These are phyloP conservation scores for Rhododendron mucronatum DNA, from an alignment of 148 eudicot genomes.

Conservation along the genomic window DNA sequence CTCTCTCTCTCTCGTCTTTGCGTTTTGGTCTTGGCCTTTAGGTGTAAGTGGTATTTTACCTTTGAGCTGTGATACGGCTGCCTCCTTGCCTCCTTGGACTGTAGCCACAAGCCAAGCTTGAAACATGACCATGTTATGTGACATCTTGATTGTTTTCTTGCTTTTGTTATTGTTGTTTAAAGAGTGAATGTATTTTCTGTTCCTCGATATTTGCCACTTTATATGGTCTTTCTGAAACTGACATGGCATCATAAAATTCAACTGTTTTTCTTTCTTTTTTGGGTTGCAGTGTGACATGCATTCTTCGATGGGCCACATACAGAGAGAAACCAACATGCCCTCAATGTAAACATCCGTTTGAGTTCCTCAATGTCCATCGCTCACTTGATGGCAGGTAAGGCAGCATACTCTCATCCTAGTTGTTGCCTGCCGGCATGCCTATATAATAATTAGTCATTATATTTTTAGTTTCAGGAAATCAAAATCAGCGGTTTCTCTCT, in stretches of 20 bases:
- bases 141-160: constrained; percentile 2
- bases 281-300: constrained; percentile 67
- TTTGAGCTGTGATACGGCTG: neutral
- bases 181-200: neutral
- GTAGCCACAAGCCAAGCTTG: neutral
- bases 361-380: constrained; percentile 64
- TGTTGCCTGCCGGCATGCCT: neutral
- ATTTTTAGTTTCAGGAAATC: neutral
- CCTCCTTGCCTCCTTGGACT: neutral
- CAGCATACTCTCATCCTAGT: neutral
- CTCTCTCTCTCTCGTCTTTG: too few species aligned
- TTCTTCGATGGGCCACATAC: constrained; percentile 86
- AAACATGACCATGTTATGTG: neutral
- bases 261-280: neutral
- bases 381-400: constrained; percentile 83
- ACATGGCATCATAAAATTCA: neutral
- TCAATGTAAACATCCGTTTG: constrained; percentile 88
- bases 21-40: neutral
- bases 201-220: neutral
- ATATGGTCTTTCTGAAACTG: neutral
- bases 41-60: neutral
- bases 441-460: neutral
- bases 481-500: neutral
- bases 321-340: constrained; percentile 82
- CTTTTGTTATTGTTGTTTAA: neutral